Conservation (phyloP, 2,329 filamentous ascomycete species). For the Dryadomyces sulphureus region DNA sequence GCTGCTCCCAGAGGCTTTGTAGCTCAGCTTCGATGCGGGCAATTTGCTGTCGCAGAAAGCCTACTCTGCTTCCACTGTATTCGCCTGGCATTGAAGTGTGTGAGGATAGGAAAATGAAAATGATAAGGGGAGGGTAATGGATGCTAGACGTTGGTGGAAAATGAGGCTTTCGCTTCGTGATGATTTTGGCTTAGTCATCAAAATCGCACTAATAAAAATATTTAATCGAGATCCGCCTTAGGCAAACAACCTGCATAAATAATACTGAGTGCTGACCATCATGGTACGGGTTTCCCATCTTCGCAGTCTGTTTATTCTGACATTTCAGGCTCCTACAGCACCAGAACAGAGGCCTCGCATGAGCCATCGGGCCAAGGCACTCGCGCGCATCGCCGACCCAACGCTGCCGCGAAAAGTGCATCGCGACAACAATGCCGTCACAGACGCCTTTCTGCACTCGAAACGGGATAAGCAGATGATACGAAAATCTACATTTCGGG, state of each 20-base stretch:
- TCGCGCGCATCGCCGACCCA: constrained; percentile 34
- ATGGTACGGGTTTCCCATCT: too few relatives aligned
- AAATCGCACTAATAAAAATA: too few relatives aligned
- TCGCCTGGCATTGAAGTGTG: neutral
- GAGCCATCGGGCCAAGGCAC: constrained; percentile 30
- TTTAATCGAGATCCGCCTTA: too few relatives aligned
- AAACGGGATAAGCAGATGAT: constrained; percentile 77
- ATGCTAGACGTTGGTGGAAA: too few relatives aligned
- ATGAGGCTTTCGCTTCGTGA: too few relatives aligned
- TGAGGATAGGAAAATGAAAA: neutral
- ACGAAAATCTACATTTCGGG: constrained; percentile 67
- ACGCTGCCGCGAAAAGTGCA: constrained; percentile 36
- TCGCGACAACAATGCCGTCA: constrained; percentile 33
- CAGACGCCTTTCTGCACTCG: constrained; percentile 48
- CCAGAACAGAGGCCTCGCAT: constrained; percentile 5
- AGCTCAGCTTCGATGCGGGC: constrained; percentile 32
- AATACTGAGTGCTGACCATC: too few relatives aligned
- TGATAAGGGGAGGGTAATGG: too few relatives aligned
- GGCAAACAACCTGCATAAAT: too few relatives aligned
- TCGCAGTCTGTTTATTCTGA: neutral
- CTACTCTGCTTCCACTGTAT: constrained; percentile 12
- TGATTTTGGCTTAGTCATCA: too few relatives aligned
- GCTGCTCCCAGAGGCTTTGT: constrained; percentile 25
- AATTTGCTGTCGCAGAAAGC: constrained; percentile 30
- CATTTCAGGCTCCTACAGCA: constrained; percentile 13